These are phyloP conservation scores for Emergomyces orientalis DNA, from an alignment of 2,329 filamentous ascomycete genomes.

Conservation along the genomic window DNA sequence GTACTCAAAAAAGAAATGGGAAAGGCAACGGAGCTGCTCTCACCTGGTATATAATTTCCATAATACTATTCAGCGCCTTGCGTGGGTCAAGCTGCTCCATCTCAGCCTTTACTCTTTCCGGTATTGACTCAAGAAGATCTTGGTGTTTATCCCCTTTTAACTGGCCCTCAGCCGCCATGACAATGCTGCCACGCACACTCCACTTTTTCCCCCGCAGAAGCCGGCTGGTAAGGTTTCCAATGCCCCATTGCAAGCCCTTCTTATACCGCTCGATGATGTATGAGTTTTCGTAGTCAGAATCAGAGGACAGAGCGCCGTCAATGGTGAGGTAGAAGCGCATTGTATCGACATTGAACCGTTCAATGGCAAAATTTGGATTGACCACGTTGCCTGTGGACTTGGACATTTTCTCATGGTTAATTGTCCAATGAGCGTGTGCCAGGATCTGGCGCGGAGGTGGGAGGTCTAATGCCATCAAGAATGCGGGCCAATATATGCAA, in stretches of 20 bases:
- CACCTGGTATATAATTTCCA: slow-evolving; percentile 53
- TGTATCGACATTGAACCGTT: slow-evolving; percentile 77
- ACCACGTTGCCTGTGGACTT: slow-evolving; percentile 94
- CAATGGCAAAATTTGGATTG: slow-evolving; percentile 82
- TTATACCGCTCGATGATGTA: slow-evolving; percentile 68
- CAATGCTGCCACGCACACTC: slow-evolving; percentile 54
- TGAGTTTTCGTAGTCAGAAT: slow-evolving; percentile 77
- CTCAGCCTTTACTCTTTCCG: slow-evolving; percentile 37
- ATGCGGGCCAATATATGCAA: slow-evolving; percentile 94
- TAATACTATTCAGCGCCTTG: slow-evolving; percentile 56
- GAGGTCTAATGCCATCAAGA: slow-evolving; percentile 79
- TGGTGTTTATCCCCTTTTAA: slow-evolving; percentile 30
- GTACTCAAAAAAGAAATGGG: neutral
- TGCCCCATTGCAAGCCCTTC: slow-evolving; percentile 62
- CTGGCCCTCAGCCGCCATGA: slow-evolving; percentile 26
- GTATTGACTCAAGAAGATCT: slow-evolving; percentile 34
- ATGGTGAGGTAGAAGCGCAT: slow-evolving; percentile 84
- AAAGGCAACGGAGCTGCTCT: slow-evolving; percentile 12
- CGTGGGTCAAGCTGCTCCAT: slow-evolving; percentile 59
- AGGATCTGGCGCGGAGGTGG: slow-evolving; percentile 70
- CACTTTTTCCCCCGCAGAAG: slow-evolving; percentile 60
- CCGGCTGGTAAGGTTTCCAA: slow-evolving; percentile 73
- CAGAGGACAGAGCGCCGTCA: slow-evolving; percentile 65
- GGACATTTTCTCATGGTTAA: slow-evolving; percentile 88
- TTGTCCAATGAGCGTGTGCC: slow-evolving; percentile 91